These are phyloP conservation scores for Ascomycota sp. DNA, from an alignment of 2,329 filamentous ascomycete species.

Conservation along the genomic window DNA sequence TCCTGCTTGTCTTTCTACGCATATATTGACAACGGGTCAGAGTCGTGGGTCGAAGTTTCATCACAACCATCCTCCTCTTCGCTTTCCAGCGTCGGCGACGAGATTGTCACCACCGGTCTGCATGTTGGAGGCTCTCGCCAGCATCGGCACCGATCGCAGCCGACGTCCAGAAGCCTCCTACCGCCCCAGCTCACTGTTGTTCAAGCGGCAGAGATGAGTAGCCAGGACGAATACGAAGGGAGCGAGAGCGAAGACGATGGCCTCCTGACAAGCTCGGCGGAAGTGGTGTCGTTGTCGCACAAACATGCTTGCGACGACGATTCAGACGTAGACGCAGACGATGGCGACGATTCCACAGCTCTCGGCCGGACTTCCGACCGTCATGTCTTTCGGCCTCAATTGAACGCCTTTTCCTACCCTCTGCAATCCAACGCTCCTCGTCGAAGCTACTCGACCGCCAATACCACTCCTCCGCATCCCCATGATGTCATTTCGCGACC, in stretches of 20 bases:
- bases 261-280: slow-evolving; percentile 36
- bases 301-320: slow-evolving; percentile 18
- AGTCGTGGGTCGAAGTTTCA: slow-evolving; percentile 90
- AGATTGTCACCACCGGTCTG: slow-evolving; percentile 79
- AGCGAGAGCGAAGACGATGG: slow-evolving; percentile 78
- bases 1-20: too few species aligned
- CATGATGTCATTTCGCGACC: slow-evolving; percentile 30
- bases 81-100: slow-evolving; percentile 64
- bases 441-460: slow-evolving; percentile 27
- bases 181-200: slow-evolving; percentile 20
- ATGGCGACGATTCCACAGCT: slow-evolving; percentile 64
- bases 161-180: slow-evolving; percentile 10
- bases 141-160: slow-evolving; percentile 34
- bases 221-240: slow-evolving; percentile 88
- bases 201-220: slow-evolving; percentile 37
- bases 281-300: slow-evolving; percentile 21
- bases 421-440: slow-evolving; percentile 28
- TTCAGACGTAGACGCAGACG: slow-evolving; percentile 27
- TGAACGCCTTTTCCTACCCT: slow-evolving; percentile 81
- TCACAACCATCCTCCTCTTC: slow-evolving; percentile 90
- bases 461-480: slow-evolving; percentile 25
- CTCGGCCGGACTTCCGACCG: slow-evolving; percentile 40
- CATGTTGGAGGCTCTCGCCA: slow-evolving; percentile 49
- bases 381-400: slow-evolving; percentile 58
- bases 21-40: slow-evolving; percentile 23